Evolutionary conservation across 2,329 filamentous ascomycete species (phyloP), one percentile per base, ranked within the genome.

Genomic region (Onygenales sp.): DNA sequence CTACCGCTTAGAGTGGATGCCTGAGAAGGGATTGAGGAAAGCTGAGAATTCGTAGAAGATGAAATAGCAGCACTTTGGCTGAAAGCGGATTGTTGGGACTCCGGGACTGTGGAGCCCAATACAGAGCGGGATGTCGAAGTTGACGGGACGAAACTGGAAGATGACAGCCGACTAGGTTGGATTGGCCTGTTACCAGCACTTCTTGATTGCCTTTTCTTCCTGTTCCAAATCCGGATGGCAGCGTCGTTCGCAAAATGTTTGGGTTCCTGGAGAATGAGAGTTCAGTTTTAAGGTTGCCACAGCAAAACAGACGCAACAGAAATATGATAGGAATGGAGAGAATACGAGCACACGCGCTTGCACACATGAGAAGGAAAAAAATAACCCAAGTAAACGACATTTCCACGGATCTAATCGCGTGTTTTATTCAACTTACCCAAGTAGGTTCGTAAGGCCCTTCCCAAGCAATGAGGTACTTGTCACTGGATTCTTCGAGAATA

Each of bases 381-480:
- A 4, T 21, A 48, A 21, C 21, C 8, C 36, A 48, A 34, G 17
- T 6, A 13, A 8, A 37, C 11, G 27, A 6, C 32, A 36, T 21
- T n/a, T 11, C 33, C 45, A 6, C n/a, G 21, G 21, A 27, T 3
- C 21, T 27, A 4, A 27, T 27, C 21, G 21, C 21, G 21, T 27
- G 21, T 27, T 27, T 27, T 31, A 31, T 46, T 11, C 6, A 50
- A 66, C 68, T 62, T 59, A 71, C 69, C 68, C 68, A 71, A 55
- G 61, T 67, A 51, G 69, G 67, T 34, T 63, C 59, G 57, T 63
- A 71, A 32, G 60, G 57, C 7, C 65, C 68, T 52, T 67, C 64
- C 69, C 68, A 70, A 36, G 69, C 68, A 55, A 72, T 67, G 32
- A 71, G 59, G 58, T 70, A 72, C 48, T 67, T 60, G 14, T 59